Base-by-base conservation (phyloP, 306 rosid species). In the Quercus variabilis region DNA sequence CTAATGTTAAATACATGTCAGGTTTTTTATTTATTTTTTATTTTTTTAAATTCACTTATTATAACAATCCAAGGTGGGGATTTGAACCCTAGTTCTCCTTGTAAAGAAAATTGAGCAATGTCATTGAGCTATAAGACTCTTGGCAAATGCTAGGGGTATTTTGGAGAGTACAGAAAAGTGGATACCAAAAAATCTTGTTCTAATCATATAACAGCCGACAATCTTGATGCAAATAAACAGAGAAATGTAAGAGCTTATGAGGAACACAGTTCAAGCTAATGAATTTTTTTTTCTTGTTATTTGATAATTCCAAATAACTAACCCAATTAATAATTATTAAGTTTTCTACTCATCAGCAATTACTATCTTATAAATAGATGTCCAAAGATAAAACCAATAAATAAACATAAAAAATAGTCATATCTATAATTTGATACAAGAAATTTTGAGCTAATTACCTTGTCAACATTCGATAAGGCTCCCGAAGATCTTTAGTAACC, bases 401-500 rank as follows among this genome's bases (percentile, higher is more conserved):
- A 70, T 38, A 56, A 58, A 23, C 21, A 12, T 5, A 19, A 18
- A 56, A 54, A n/a, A 77, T 28, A 23, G 11, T 8, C 18, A 6
- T 14, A 20, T 4, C 41, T 25, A 62, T 49, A 78, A 49, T 6
- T 56, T 77, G 52, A 74, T 75, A 35, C 31, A 78, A 76, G 38
- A 30, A 25, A 75, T 58, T 17, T 41, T 46, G 21, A 72, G 80
- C 49, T 51, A 74, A 55, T 43, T 84, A 89, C 92, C 92, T 86
- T 76, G 92, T 89, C 78, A 89, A 51, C 87, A 89, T 78, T 25
- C 92, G 92, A 80, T 89, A 89, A 80, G 92, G 92, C 86, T 89
- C 92, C 62, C 89, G 85, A 38, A 89, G 90, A 82, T 89, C 92
- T 76, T 89, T 89, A 0, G 92, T 89, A 72, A 86, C 90, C 55